Conservation (phyloP, 2,329 filamentous ascomycete species). For the Colletotrichum lini region DNA sequence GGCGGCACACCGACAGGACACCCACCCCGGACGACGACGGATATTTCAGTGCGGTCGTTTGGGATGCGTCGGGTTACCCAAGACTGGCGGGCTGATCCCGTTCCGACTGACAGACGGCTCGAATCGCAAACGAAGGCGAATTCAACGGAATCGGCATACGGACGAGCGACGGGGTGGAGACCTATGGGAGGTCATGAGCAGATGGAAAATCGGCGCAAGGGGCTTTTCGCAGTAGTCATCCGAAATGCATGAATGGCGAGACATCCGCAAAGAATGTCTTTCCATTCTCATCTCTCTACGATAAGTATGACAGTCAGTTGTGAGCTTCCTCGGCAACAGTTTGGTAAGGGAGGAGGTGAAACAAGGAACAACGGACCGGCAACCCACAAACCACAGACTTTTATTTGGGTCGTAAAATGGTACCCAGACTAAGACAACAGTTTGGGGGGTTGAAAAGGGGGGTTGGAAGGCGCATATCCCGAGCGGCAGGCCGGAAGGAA, state of each 20-base stretch:
- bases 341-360: background rate
- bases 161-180: background rate
- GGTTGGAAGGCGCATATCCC: too few species aligned
- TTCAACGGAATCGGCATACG: background rate
- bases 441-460: too few species aligned
- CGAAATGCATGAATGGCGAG: too few species aligned
- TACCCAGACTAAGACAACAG: too few species aligned
- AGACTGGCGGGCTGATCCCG: background rate
- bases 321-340: background rate
- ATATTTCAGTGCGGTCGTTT: constrained; percentile 10
- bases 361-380: background rate
- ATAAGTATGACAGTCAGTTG: background rate
- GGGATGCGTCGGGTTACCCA: constrained; percentile 4
- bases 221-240: background rate
- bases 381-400: too few species aligned
- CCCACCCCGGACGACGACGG: background rate
- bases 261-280: too few species aligned
- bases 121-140: background rate
- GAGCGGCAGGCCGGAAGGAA: too few species aligned
- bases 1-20: constrained; percentile 4
- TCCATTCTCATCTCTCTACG: background rate
- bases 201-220: background rate
- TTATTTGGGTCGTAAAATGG: too few species aligned
- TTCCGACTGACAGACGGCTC: background rate
- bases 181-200: background rate